Conservation (phyloP, 2,329 filamentous ascomycete species). For the Fusarium dlaminii region DNA sequence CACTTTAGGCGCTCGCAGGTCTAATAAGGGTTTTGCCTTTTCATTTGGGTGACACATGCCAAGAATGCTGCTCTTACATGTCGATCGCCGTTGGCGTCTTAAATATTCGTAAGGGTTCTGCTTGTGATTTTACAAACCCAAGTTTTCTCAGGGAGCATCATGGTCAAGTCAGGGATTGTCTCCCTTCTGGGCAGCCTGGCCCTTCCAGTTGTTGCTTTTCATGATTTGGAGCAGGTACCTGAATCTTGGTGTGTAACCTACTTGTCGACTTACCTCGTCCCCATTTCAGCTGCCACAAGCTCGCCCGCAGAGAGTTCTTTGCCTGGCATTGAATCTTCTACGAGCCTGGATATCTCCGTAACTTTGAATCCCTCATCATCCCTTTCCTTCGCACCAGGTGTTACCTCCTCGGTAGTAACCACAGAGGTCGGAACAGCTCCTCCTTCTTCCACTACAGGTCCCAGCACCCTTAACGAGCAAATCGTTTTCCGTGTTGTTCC, state of each 20-base stretch:
- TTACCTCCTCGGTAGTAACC: not conserved
- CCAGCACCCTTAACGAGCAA: not conserved
- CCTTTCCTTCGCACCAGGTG: not conserved
- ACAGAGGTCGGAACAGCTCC: not conserved
- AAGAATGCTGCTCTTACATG: not conserved
- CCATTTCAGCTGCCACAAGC: not conserved
- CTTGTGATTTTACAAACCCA: not conserved
- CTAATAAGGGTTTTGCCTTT: accelerated
- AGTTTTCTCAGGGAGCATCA: not conserved
- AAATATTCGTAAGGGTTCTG: not conserved
- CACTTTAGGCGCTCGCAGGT: not conserved
- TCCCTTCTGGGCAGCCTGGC: not conserved
- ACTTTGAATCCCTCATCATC: not conserved
- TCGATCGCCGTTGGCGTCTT: not conserved
- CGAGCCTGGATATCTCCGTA: not conserved
- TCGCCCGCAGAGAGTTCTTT: not conserved
- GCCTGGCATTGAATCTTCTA: not conserved
- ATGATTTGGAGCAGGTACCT: not conserved
- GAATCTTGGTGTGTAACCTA: not conserved
- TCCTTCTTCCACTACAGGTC: not conserved
- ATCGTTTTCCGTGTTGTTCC: not conserved
- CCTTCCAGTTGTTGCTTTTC: not conserved
- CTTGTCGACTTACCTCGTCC: not conserved
- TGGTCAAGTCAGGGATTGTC: not conserved
- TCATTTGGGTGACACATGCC: not conserved